Evolutionary conservation across 805 yeast genomes (phyloP).

Genomic region (Nakazawaea ishiwadae): DNA sequence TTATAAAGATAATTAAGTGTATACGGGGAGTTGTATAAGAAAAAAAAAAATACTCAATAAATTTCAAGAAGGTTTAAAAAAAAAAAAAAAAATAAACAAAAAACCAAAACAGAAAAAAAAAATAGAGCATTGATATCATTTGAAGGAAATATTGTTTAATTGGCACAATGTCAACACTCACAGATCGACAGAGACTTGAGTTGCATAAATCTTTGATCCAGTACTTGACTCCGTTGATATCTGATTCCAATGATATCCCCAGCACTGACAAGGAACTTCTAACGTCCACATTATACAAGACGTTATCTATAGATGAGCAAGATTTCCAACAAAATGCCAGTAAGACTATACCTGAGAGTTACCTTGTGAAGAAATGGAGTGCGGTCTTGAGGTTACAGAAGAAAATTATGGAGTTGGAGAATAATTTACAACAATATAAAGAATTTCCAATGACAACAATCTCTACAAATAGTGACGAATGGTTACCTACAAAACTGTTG

Average conservation of each 20-base stretch:
- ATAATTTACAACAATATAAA: constrained; percentile 44
- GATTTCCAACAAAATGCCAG: constrained; percentile 8
- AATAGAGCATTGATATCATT: background rate
- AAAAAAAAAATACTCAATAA: background rate
- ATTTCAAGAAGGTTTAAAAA: background rate
- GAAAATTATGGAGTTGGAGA: constrained; percentile 65
- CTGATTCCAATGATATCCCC: background rate
- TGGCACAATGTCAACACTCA: constrained; percentile 18
- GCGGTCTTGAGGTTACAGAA: constrained; percentile 79
- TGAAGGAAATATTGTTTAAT: too few relatives aligned
- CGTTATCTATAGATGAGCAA: constrained; percentile 10
- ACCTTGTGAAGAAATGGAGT: constrained; percentile 78
- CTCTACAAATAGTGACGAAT: too few relatives aligned
- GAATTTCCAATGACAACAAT: constrained; percentile 26
- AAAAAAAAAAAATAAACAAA: background rate
- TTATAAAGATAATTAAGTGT: background rate
- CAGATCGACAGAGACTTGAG: constrained; percentile 29
- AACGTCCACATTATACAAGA: constrained; percentile 6
- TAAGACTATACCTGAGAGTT: constrained; percentile 22
- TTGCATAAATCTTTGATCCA: constrained; percentile 31
- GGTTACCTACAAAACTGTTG: constrained; percentile 57
- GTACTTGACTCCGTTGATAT: constrained; percentile 21
- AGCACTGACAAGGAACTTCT: background rate
- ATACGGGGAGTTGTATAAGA: too few relatives aligned
- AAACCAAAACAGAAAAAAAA: too few relatives aligned